phyloP scores from a whole-genome alignment of 2,329 filamentous ascomycete species.

The Pseudopithomyces maydicus region DNA sequence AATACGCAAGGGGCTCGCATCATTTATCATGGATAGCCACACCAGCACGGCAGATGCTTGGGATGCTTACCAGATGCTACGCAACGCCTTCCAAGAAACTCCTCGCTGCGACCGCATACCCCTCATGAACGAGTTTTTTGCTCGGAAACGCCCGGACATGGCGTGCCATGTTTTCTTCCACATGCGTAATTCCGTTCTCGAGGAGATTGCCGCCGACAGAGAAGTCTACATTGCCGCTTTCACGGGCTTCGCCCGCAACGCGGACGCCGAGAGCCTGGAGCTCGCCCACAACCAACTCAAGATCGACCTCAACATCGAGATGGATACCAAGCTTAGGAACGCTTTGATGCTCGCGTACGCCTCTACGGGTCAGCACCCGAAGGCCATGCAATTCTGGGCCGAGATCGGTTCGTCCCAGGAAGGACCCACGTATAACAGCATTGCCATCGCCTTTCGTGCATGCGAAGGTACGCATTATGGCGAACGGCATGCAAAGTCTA shows the following conservation, averaged over 20 bases:
- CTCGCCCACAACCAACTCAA: conserved; percentile 93
- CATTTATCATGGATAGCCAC: conserved; percentile 70
- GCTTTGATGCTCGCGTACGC: conserved; percentile 86
- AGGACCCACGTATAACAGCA: conserved; percentile 80
- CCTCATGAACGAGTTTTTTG: conserved; percentile 84
- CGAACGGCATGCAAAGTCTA: conserved; percentile 54
- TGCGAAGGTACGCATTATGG: conserved; percentile 67
- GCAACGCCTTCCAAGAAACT: conserved; percentile 65
- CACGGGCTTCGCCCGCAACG: conserved; percentile 69
- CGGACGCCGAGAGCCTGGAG: conserved; percentile 68
- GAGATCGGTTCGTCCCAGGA: conserved; percentile 83
- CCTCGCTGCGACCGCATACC: conserved; percentile 67
- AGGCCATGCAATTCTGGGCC: conserved; percentile 79
- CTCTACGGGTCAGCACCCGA: conserved; percentile 66
- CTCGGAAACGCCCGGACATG: conserved; percentile 79
- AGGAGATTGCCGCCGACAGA: conserved; percentile 66
- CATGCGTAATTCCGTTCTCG: conserved; percentile 79
- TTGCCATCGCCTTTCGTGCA: conserved; percentile 79
- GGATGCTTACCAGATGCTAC: conserved; percentile 65
- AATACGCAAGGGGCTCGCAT: conserved; percentile 69
- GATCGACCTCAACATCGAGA: conserved; percentile 80
- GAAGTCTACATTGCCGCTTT: conserved; percentile 81
- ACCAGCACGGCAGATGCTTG: conserved; percentile 68
- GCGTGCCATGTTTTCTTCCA: conserved; percentile 86
- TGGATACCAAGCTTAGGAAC: conserved; percentile 78